Evolutionary conservation across 257 asterid genomes (phyloP).

Genomic region (Fraxinus americana): DNA sequence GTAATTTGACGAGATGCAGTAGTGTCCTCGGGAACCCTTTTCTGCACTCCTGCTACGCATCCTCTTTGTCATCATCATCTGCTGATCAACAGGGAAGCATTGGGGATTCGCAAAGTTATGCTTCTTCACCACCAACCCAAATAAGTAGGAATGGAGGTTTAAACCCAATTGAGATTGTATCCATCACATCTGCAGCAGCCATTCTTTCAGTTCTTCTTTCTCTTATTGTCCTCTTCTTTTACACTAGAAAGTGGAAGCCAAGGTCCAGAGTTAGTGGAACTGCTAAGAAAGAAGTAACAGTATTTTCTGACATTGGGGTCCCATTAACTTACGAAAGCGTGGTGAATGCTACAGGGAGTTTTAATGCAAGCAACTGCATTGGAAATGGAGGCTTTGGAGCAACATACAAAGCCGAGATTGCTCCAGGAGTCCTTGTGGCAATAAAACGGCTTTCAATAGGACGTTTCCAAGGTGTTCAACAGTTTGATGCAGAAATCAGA

Average conservation of each 20-base stretch:
- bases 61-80: conserved; percentile 49
- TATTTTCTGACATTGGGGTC: conserved; percentile 71
- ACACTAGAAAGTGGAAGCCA: conserved; percentile 79
- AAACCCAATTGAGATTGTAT: conserved; percentile 78
- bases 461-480: conserved; percentile 73
- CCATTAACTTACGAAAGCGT: conserved; percentile 78
- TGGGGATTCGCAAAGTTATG: conserved; percentile 33
- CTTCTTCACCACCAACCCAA: conserved; percentile 28
- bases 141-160: conserved; percentile 36
- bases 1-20: conserved; percentile 53
- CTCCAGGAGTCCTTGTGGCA: conserved; percentile 83
- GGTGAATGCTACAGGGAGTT: conserved; percentile 72
- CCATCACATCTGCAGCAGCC: conserved; percentile 79
- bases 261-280: conserved; percentile 86
- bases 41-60: conserved; percentile 57
- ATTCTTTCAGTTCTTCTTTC: conserved; percentile 76
- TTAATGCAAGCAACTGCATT: conserved; percentile 85
- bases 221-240: conserved; percentile 65
- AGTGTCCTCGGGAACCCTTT: conserved; percentile 75
- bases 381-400: conserved; percentile 97
- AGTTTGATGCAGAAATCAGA: conserved; percentile 81
- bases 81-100: conserved; percentile 52
- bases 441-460: conserved; percentile 85
- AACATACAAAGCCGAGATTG: conserved; percentile 89
- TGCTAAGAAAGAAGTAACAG: conserved; percentile 69